These are phyloP conservation scores for Xylariaceae sp. DNA, from an alignment of 2,329 filamentous ascomycete genomes.

Conservation along the genomic window DNA sequence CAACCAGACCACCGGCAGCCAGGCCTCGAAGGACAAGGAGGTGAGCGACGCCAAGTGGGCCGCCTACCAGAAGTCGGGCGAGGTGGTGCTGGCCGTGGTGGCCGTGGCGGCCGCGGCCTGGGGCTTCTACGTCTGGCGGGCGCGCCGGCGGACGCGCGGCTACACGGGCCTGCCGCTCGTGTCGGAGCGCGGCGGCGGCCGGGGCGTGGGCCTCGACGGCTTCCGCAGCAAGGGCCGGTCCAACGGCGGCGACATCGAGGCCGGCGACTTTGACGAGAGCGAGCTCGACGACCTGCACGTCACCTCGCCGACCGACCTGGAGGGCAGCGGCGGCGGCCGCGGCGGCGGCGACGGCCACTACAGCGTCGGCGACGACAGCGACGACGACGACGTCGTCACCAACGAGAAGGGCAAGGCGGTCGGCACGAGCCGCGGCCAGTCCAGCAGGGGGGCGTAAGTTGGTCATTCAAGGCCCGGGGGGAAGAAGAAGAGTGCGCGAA, in stretches of 20 bases:
- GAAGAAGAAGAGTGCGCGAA: no score
- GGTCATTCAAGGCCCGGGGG: no score
- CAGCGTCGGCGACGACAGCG: constrained; percentile 49
- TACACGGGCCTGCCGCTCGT: constrained; percentile 44
- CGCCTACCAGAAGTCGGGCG: constrained; percentile 81
- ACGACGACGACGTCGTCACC: constrained; percentile 28
- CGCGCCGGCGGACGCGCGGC: constrained; percentile 46
- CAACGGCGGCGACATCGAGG: constrained; percentile 48
- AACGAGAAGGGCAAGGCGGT: constrained; percentile 1
- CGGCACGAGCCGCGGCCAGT: no score
- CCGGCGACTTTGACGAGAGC: constrained; percentile 58
- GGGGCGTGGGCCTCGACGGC: constrained; percentile 32
- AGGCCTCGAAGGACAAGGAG: constrained; percentile 60
- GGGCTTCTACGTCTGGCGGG: constrained; percentile 64
- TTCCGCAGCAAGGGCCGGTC: constrained; percentile 37
- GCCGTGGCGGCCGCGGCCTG: constrained; percentile 64
- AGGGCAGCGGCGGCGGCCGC: constrained; percentile 44
- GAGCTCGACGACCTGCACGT: constrained; percentile 55
- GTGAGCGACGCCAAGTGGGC: constrained; percentile 82
- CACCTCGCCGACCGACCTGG: constrained; percentile 34
- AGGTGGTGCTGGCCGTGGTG: constrained; percentile 77
- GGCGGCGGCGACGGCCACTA: constrained; percentile 53
- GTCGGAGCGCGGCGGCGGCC: constrained; percentile 27
- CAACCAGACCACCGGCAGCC: constrained; percentile 52
- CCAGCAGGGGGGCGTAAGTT: no score